Evolutionary conservation across 2,329 filamentous ascomycete genomes (phyloP).

Genomic region (Zymoseptoria crescenta): DNA sequence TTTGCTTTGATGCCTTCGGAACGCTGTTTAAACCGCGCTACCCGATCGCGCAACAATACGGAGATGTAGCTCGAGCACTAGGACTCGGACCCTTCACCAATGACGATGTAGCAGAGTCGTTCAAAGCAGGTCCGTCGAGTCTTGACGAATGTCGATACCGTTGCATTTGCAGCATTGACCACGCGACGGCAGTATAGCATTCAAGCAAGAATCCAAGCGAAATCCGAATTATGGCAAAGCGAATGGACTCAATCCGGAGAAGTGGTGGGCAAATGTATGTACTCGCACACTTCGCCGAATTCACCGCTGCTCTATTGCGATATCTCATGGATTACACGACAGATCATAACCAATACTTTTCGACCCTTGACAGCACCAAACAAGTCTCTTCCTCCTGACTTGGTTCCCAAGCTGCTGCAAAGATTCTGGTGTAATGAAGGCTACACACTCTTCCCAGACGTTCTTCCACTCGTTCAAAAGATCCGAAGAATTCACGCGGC

Average conservation of each 20-base stretch:
- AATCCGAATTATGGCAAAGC: conserved; percentile 55
- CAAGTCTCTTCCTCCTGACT: conserved; percentile 35
- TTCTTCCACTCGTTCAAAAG: conserved; percentile 38
- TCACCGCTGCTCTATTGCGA: neutral
- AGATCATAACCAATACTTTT: conserved; percentile 51
- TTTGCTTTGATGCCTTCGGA: conserved; percentile 60
- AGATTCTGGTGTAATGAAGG: conserved; percentile 49
- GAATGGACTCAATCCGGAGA: conserved; percentile 43
- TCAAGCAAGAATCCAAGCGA: conserved; percentile 38
- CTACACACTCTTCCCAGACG: conserved; percentile 44
- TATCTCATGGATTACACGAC: neutral
- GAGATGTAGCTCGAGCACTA: conserved; percentile 42
- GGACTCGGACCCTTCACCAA: conserved; percentile 41
- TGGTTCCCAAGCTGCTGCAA: conserved; percentile 44
- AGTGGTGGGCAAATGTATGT: conserved; percentile 55
- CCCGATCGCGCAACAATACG: conserved; percentile 49
- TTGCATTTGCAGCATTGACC: no score
- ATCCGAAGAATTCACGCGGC: conserved; percentile 27
- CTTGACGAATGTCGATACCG: no score
- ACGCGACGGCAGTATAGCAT: conserved; percentile 30
- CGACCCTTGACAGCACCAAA: conserved; percentile 30
- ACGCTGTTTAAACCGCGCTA: conserved; percentile 50
- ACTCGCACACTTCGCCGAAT: neutral
- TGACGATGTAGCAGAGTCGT: conserved; percentile 35
- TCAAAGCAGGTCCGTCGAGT: conserved; percentile 31